Base-by-base conservation (phyloP, 1,139 yeast species). In the Ashbya aceris region DNA sequence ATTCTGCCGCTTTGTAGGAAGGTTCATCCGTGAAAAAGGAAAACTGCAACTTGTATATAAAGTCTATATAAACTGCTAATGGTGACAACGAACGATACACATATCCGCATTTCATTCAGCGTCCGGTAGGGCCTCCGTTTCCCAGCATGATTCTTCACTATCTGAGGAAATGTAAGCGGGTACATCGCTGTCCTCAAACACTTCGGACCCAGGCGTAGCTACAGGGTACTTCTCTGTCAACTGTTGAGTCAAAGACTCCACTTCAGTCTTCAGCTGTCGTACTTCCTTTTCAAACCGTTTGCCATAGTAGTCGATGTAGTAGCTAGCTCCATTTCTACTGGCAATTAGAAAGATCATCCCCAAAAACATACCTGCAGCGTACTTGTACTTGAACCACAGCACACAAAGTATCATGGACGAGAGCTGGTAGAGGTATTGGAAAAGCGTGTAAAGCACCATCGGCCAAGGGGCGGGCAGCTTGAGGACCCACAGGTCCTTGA, bases 321-420 rank as follows among this genome's bases (percentile, higher is more conserved):
- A 91, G 1, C 95, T 85, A 2, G 97, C 97, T 29, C 98, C 98
- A 53, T 91, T 89, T 61, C 83, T 85, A 39, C 87, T 72, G 2
- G 97, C 94, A 65, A 79, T 74, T 30, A 79, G 63, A 54, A 87
- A 86, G 26, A 91, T 85, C 43, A 74, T 70, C 2, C 77, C 63
- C 47, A 91, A 73, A 59, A 87, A 89, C 1, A 71, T 54, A 0
- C 82, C 77, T 34, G 94, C 85, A 1, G 83, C 74, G 43, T 69
- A 67, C 53, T 80, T 80, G 60, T 78, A 74, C 36, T 73, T 69
- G 62, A 84, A 85, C 84, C 95, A 85, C 23, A 91, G 60, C 0
- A 96, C 95, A 54, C 96, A 86, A 8, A 87, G 73, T 37, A 79
- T 65, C 97, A 91, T 91, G 10, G 97, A 84, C n/a, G 76, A 63